phyloP scores from a whole-genome alignment of 2,329 filamentous ascomycete species.

The Penicillium sp. region DNA sequence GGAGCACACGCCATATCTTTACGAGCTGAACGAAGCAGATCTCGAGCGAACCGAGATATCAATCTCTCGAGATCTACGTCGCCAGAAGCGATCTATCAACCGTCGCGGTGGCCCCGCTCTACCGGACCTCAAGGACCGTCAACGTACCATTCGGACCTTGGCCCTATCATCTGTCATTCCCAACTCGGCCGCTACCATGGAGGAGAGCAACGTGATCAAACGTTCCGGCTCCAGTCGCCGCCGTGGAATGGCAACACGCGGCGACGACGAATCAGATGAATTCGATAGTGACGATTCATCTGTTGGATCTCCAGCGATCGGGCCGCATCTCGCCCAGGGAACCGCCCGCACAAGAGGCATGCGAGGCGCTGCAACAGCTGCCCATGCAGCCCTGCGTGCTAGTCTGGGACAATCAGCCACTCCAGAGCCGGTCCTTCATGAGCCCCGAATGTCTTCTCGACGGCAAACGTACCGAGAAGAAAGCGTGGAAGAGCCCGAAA shows the following conservation, averaged over 20 bases:
- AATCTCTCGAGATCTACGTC: constrained; percentile 87
- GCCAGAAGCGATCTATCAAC: constrained; percentile 94
- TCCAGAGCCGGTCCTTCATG: constrained; percentile 72
- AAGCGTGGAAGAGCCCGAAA: constrained; percentile 68
- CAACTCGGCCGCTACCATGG: constrained; percentile 73
- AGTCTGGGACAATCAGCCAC: constrained; percentile 78
- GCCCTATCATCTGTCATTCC: constrained; percentile 91
- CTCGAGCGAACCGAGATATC: constrained; percentile 88
- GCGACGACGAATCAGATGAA: constrained; percentile 76
- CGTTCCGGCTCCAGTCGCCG: constrained; percentile 63
- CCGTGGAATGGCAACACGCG: constrained; percentile 58
- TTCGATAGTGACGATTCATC: constrained; percentile 88
- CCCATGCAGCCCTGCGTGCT: constrained; percentile 80
- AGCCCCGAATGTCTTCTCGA: constrained; percentile 66
- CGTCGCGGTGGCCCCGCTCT: constrained; percentile 86
- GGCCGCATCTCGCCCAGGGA: constrained; percentile 63
- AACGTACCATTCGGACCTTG: constrained; percentile 87
- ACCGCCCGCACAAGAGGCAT: constrained; percentile 85
- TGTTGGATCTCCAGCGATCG: constrained; percentile 78
- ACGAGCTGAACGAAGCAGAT: constrained; percentile 87
- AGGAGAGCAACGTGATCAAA: constrained; percentile 86
- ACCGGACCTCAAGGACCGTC: constrained; percentile 93
- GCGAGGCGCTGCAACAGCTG: constrained; percentile 81
- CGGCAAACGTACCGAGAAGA: constrained; percentile 72
- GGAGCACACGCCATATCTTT: constrained; percentile 89